Evolutionary conservation across 2,329 filamentous ascomycete genomes (phyloP).

Genomic region (Emergomyces pasteurianus): DNA sequence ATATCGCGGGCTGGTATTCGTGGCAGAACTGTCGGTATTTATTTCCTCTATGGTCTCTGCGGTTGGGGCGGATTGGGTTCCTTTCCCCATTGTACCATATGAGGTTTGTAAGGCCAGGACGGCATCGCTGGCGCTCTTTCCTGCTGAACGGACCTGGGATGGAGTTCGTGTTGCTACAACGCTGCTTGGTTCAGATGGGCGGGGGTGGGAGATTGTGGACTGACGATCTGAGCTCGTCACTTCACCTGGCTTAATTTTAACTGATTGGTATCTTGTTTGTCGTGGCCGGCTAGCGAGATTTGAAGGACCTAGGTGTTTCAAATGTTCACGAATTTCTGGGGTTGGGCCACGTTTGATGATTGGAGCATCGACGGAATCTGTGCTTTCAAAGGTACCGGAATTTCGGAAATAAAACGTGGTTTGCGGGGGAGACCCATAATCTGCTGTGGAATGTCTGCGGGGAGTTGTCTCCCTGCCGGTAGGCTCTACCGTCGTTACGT

Average conservation of each 20-base stretch:
- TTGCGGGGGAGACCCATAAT: conserved; percentile 23
- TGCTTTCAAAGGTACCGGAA: conserved; percentile 19
- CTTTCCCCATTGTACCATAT: conserved; percentile 38
- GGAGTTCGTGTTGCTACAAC: conserved; percentile 42
- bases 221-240: conserved; percentile 16
- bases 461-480: conserved; percentile 13
- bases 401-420: conserved; percentile 29
- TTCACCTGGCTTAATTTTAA: conserved; percentile 52
- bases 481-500: conserved; percentile 14
- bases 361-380: conserved; percentile 18
- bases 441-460: conserved; percentile 21
- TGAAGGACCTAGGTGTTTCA: conserved; percentile 53
- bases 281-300: conserved; percentile 50
- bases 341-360: conserved; percentile 40
- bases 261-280: conserved; percentile 48
- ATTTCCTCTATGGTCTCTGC: conserved; percentile 12
- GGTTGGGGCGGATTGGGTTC: conserved; percentile 8
- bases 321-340: conserved; percentile 45
- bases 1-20: background rate
- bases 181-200: conserved; percentile 21
- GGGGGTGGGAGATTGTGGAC: conserved; percentile 20
- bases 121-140: conserved; percentile 51
- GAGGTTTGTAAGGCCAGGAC: conserved; percentile 48
- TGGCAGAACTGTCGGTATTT: background rate
- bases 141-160: conserved; percentile 42